Conservation (phyloP, 108 stramenopile species). For the Craspedostauros australis region DNA sequence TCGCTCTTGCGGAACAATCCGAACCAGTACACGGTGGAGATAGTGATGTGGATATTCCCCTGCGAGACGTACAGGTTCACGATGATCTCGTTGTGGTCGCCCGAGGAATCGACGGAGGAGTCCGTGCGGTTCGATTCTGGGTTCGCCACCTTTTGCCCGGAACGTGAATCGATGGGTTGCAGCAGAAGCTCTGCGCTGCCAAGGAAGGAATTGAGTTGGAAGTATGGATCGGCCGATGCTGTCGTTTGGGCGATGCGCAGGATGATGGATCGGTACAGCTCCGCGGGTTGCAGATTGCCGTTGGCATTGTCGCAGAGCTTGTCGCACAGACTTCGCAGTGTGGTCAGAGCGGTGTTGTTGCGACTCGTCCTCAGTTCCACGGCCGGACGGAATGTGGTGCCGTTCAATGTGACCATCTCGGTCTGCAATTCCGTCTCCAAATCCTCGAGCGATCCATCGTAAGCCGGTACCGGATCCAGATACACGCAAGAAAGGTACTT, state of each 20-base stretch:
- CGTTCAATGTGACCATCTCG: slow-evolving; percentile 48
- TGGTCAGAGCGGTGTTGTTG: slow-evolving; percentile 15
- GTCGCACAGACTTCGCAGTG: slow-evolving; percentile 22
- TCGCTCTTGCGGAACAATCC: slow-evolving; percentile 60
- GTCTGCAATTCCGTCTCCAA: slow-evolving; percentile 53
- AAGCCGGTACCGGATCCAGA: slow-evolving; percentile 13
- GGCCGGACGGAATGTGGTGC: slow-evolving; percentile 27
- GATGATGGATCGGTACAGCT: slow-evolving; percentile 23
- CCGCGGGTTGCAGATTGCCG: slow-evolving; percentile 3
- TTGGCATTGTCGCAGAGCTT: slow-evolving; percentile 19
- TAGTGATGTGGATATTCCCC: slow-evolving; percentile 53
- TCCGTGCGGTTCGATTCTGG: not conserved
- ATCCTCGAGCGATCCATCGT: slow-evolving; percentile 21
- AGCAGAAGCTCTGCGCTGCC: slow-evolving; percentile 34
- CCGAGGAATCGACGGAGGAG: not conserved
- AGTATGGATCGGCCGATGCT: slow-evolving; percentile 26
- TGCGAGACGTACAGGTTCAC: slow-evolving; percentile 53
- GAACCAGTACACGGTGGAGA: slow-evolving; percentile 39
- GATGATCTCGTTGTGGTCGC: slow-evolving; percentile 22
- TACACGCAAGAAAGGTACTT: slow-evolving; percentile 25
- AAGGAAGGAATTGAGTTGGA: slow-evolving; percentile 33
- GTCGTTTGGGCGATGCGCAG: slow-evolving; percentile 17
- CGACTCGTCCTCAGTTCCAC: slow-evolving; percentile 1
- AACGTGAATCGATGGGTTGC: slow-evolving; percentile 7
- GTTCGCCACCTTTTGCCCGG: too few relatives aligned